These are phyloP conservation scores for Abrus pulchellus DNA, from an alignment of 306 rosid genomes.

Conservation along the genomic window DNA sequence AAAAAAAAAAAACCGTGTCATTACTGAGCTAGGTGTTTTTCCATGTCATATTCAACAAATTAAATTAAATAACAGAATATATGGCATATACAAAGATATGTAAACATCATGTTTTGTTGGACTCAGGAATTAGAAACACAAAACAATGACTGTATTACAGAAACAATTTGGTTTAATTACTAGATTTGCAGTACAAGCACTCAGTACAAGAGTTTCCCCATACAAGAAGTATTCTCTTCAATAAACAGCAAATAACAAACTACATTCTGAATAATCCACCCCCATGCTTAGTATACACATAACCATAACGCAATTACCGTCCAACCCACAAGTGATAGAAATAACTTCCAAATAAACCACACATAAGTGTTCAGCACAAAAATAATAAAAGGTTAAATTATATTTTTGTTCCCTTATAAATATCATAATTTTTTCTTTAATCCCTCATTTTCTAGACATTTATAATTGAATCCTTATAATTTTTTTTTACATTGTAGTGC, in stretches of 20 bases:
- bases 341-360: too few relatives aligned
- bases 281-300: not conserved
- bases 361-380: not conserved
- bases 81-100: not conserved
- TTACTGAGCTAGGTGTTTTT: conserved; percentile 20
- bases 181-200: not conserved
- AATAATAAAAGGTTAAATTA: not conserved
- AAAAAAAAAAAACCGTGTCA: not conserved
- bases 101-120: not conserved
- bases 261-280: not conserved
- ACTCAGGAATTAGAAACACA: not conserved
- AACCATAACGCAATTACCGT: not conserved
- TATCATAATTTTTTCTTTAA: too few relatives aligned
- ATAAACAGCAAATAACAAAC: not conserved
- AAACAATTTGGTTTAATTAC: not conserved
- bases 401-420: too few relatives aligned
- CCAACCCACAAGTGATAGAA: not conserved
- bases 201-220: not conserved
- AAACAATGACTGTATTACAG: not conserved
- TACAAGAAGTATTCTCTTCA: not conserved
- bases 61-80: not conserved
- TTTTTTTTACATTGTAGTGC: too few relatives aligned
- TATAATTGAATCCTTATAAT: too few relatives aligned
- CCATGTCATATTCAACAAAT: not conserved
- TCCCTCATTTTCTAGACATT: too few relatives aligned